These are phyloP conservation scores for Coniochaeta sp. DNA, from an alignment of 2,329 filamentous ascomycete species.

Conservation along the genomic window DNA sequence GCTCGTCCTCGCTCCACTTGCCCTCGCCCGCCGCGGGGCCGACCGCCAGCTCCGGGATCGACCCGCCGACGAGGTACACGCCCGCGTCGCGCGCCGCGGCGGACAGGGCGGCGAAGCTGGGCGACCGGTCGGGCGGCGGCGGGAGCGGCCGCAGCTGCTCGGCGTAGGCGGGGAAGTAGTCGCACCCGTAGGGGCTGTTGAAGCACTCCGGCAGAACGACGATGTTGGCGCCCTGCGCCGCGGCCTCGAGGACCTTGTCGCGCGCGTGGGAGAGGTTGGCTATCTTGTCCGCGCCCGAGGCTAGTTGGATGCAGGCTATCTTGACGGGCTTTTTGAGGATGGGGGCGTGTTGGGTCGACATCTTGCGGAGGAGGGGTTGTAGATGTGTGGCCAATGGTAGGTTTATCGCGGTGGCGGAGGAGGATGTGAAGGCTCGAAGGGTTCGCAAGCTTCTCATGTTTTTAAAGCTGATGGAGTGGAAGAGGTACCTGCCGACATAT, in stretches of 20 bases:
- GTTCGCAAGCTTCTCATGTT: background rate
- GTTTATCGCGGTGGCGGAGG: background rate
- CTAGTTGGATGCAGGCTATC: constrained; percentile 75
- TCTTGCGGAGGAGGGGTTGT: constrained; percentile 19
- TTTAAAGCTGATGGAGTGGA: background rate
- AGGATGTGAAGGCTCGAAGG: background rate
- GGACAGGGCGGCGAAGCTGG: constrained; percentile 79
- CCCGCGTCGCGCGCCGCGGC: constrained; percentile 70
- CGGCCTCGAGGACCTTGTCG: constrained; percentile 75
- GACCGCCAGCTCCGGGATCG: constrained; percentile 69
- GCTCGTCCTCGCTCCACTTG: constrained; percentile 1
- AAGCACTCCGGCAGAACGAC: constrained; percentile 97
- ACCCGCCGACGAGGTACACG: constrained; percentile 82
- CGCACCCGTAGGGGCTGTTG: constrained; percentile 91
- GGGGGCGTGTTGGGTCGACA: constrained; percentile 17
- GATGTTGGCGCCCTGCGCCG: constrained; percentile 67
- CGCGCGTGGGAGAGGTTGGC: constrained; percentile 78
- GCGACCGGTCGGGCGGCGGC: constrained; percentile 61
- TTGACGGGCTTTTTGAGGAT: constrained; percentile 71
- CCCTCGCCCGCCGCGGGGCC: constrained; percentile 24
- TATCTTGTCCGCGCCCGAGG: constrained; percentile 74
- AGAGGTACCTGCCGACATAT: background rate
- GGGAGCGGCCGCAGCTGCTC: constrained; percentile 77
- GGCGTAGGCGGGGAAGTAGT: constrained; percentile 87
- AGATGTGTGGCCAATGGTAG: background rate